These are phyloP conservation scores for Globisporangium polare DNA, from an alignment of 352 stramenopile species.

Conservation along the genomic window DNA sequence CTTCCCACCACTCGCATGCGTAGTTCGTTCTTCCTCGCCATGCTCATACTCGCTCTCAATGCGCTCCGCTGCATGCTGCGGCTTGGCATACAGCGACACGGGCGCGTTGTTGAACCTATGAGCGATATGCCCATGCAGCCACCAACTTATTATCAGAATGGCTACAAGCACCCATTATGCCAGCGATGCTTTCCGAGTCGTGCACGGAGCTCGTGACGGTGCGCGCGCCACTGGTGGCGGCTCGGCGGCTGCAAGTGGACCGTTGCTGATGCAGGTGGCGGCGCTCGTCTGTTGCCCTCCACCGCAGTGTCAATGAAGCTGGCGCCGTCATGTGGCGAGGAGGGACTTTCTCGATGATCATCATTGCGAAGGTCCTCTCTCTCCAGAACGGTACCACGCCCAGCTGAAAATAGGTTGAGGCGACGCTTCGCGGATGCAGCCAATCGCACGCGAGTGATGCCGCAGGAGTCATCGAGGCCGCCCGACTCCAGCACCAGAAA, in stretches of 20 bases:
- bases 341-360: background rate
- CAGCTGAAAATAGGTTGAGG: slow-evolving; percentile 1
- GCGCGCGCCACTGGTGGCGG: slow-evolving; percentile 19
- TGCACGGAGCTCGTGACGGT: slow-evolving; percentile 54
- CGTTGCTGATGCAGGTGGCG: background rate
- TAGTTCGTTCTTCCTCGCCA: background rate
- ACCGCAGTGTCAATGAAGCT: background rate
- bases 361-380: background rate
- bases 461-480: background rate
- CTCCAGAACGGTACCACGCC: background rate
- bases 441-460: slow-evolving; percentile 13
- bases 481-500: background rate
- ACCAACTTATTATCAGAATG: slow-evolving; percentile 6
- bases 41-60: slow-evolving; percentile 1
- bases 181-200: no score
- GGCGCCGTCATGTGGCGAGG: background rate
- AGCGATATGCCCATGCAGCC: slow-evolving; percentile 6
- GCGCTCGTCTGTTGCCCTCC: background rate
- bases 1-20: background rate
- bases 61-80: background rate
- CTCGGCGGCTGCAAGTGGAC: background rate
- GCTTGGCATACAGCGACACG: slow-evolving; percentile 11
- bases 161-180: background rate
- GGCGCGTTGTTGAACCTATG: slow-evolving; percentile 22
- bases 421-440: slow-evolving; percentile 1